These are phyloP conservation scores for Phaeodactylum tricornutum DNA, from an alignment of 108 stramenopile genomes.

Conservation along the genomic window DNA sequence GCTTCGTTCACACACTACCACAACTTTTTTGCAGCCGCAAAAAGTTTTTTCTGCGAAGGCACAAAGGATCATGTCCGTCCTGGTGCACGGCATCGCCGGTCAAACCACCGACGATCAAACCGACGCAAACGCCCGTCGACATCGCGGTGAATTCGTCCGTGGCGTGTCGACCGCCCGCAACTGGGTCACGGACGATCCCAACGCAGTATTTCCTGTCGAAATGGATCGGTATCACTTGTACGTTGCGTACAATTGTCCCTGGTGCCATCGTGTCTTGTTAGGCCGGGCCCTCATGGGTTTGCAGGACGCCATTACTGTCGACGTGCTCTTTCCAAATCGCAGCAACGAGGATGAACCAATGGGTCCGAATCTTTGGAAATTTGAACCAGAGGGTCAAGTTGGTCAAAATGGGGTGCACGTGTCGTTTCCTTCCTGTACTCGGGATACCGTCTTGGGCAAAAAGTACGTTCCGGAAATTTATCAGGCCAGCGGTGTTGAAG, in stretches of 20 bases:
- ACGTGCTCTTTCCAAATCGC: slow-evolving; percentile 28
- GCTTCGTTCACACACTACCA: too few relatives aligned
- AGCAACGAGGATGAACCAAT: slow-evolving; percentile 15
- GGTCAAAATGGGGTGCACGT: slow-evolving; percentile 14
- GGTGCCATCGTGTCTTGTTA: slow-evolving; percentile 42
- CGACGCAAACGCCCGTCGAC: slow-evolving; percentile 19
- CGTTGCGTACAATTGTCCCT: slow-evolving; percentile 40
- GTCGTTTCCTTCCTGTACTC: slow-evolving; percentile 18
- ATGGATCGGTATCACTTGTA: slow-evolving; percentile 37
- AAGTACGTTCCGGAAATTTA: slow-evolving; percentile 25
- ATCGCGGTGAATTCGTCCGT: slow-evolving; percentile 26
- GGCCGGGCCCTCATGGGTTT: slow-evolving; percentile 36
- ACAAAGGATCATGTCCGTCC: too few relatives aligned
- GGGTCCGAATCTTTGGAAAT: slow-evolving; percentile 31
- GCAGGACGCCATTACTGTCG: slow-evolving; percentile 19
- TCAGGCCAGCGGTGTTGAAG: slow-evolving; percentile 17
- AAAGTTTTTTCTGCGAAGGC: too few relatives aligned
- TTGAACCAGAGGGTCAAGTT: slow-evolving; percentile 24
- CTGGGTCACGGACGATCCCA: slow-evolving; percentile 22
- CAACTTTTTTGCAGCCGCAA: too few relatives aligned
- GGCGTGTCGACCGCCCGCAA: slow-evolving; percentile 30
- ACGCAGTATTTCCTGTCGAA: slow-evolving; percentile 30
- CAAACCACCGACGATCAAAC: slow-evolving; percentile 23
- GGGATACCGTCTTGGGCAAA: slow-evolving; percentile 23
- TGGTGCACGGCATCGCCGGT: slow-evolving; percentile 3